phyloP scores from a whole-genome alignment of 306 rosid species.

The Dryas alaskensis region DNA sequence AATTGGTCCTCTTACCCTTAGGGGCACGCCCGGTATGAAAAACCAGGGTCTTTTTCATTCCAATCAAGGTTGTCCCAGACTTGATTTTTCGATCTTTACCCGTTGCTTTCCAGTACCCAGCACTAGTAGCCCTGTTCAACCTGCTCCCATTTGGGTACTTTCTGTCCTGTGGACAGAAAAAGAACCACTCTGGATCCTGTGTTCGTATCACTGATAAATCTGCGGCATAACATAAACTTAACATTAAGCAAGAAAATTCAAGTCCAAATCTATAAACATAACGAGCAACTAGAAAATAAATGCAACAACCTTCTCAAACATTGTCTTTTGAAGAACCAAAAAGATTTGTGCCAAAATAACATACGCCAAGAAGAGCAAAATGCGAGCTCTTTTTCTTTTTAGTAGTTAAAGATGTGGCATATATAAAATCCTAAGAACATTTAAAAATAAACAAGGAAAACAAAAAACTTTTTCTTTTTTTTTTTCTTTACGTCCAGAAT shows the following conservation, averaged over 20 bases:
- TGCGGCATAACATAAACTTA: slow-evolving; percentile 19
- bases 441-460: too few species aligned
- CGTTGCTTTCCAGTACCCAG: slow-evolving; percentile 97
- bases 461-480: too few species aligned
- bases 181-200: slow-evolving; percentile 95
- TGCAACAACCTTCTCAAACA: too few species aligned
- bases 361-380: too few species aligned
- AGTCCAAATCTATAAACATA: not conserved
- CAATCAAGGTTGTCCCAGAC: slow-evolving; percentile 65
- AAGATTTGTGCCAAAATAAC: not conserved
- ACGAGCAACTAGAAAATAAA: too few species aligned
- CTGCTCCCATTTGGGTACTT: slow-evolving; percentile 93
- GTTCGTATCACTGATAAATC: slow-evolving; percentile 68
- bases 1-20: slow-evolving; percentile 74
- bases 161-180: slow-evolving; percentile 92
- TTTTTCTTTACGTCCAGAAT: too few species aligned
- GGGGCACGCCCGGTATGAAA: slow-evolving; percentile 96
- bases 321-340: too few species aligned
- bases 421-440: too few species aligned
- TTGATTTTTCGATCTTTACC: slow-evolving; percentile 92
- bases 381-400: too few species aligned
- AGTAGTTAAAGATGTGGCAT: too few species aligned
- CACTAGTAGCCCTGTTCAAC: slow-evolving; percentile 76
- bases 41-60: slow-evolving; percentile 96
- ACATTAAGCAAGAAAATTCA: not conserved